Percentiles rank a stretch among this genome's conserved stretches.
phyloP scores from a whole-genome alignment of 148 eudicot genomes.

The Fagopyrum homotropicum region DNA sequence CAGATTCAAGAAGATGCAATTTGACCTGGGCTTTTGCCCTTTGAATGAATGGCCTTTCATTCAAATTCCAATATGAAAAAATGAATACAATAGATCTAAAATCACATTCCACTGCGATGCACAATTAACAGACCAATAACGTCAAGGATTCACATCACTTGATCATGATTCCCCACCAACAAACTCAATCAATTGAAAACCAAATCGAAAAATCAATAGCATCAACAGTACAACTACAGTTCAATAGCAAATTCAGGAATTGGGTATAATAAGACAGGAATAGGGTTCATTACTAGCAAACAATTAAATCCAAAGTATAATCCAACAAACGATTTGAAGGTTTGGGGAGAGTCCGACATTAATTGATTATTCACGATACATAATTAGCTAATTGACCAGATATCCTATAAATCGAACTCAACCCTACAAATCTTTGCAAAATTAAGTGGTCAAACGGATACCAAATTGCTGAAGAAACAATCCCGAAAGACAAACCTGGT shows the following conservation, averaged over 20 bases:
- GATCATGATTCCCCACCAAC: background rate
- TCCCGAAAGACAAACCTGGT: slow-evolving; percentile 43
- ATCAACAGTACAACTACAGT: background rate
- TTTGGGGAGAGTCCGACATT: background rate
- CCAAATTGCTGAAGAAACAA: background rate
- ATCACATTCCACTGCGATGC: background rate
- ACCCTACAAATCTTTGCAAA: background rate
- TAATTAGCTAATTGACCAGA: background rate
- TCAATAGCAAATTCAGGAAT: background rate
- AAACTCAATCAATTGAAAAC: background rate
- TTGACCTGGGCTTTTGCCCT: too few species aligned
- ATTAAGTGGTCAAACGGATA: background rate
- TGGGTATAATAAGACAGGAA: background rate
- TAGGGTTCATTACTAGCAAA: background rate
- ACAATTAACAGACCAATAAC: background rate
- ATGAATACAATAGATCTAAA: background rate
- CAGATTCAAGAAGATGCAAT: background rate
- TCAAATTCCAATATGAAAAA: background rate
- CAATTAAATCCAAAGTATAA: background rate
- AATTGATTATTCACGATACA: background rate
- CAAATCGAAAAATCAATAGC: background rate
- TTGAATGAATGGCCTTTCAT: too few species aligned
- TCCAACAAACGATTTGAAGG: background rate
- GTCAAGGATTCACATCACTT: background rate
- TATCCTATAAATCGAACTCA: background rate